These are phyloP conservation scores for Pyrenophora seminiperda DNA, from an alignment of 2,329 filamentous ascomycete genomes.

Conservation along the genomic window DNA sequence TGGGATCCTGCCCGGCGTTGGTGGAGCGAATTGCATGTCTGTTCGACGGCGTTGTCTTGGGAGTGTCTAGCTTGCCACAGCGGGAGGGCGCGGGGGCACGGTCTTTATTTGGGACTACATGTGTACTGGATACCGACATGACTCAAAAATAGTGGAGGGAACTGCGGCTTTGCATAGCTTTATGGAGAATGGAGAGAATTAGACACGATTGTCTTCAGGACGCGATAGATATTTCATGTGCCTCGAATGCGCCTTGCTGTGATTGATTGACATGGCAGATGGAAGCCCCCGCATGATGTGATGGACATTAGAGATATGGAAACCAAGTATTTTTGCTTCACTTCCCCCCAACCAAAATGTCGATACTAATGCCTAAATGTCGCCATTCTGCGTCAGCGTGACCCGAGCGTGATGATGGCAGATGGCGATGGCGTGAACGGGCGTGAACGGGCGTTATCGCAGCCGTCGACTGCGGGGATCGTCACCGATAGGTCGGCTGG, in stretches of 20 bases:
- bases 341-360: no score
- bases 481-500: slow-evolving; percentile 19
- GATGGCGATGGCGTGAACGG: slow-evolving; percentile 4
- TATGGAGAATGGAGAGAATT: not conserved
- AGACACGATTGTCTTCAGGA: not conserved
- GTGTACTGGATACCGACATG: slow-evolving; percentile 6
- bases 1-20: slow-evolving; percentile 36
- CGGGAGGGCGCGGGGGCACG: slow-evolving; percentile 5
- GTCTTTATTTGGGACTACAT: slow-evolving; percentile 1
- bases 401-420: not conserved
- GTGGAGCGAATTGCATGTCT: slow-evolving; percentile 22
- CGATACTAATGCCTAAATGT: no score
- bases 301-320: no score
- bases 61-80: slow-evolving; percentile 24
- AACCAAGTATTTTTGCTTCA: no score
- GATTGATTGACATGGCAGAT: no score
- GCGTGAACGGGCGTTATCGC: slow-evolving; percentile 15
- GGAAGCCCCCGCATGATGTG: no score
- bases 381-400: no score
- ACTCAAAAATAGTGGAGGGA: not conserved
- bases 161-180: slow-evolving; percentile 9
- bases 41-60: slow-evolving; percentile 22
- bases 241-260: not conserved
- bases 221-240: not conserved
- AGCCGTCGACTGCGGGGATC: slow-evolving; percentile 14